Evolutionary conservation across 2,329 filamentous ascomycete genomes (phyloP).

Genomic region (Neopestalotiopsis rosae): DNA sequence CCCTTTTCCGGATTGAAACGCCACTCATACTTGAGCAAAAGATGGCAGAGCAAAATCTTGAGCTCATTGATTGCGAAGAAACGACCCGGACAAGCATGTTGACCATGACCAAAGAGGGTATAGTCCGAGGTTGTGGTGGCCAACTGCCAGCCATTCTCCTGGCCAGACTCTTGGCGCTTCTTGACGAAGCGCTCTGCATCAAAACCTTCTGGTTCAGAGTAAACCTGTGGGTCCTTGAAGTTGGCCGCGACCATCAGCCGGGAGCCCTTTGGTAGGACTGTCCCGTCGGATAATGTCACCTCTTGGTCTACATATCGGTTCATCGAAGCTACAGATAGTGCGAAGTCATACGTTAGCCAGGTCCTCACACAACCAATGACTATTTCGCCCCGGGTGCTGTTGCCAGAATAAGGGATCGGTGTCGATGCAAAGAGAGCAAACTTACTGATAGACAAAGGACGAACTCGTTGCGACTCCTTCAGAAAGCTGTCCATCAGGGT

Average conservation of each 20-base stretch:
- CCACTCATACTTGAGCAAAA: conserved; percentile 40
- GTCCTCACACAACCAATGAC: background rate
- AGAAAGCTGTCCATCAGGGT: conserved; percentile 46
- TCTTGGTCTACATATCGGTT: conserved; percentile 35
- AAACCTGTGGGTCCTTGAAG: conserved; percentile 33
- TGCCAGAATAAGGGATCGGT: background rate
- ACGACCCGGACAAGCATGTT: conserved; percentile 41
- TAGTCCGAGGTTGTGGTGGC: conserved; percentile 40
- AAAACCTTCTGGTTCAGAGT: conserved; percentile 34
- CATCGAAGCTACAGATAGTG: conserved; percentile 28
- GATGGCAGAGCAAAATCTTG: conserved; percentile 35
- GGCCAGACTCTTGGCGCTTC: conserved; percentile 33
- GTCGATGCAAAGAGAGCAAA: background rate
- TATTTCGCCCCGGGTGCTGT: background rate
- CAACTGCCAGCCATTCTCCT: conserved; percentile 41
- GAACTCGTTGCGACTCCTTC: conserved; percentile 43
- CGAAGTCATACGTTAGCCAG: background rate
- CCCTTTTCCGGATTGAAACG: conserved; percentile 31
- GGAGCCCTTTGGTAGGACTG: conserved; percentile 31
- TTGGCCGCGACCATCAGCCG: conserved; percentile 35
- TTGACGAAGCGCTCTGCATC: conserved; percentile 37
- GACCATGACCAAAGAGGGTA: conserved; percentile 45
- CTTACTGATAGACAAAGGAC: conserved; percentile 27
- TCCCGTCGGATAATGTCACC: conserved; percentile 34
- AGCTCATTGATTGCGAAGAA: conserved; percentile 42